Percentiles rank a stretch among this genome's conserved stretches.
Conservation (phyloP, 805 yeast genomes). For the Kregervanrija fluxuum region DNA sequence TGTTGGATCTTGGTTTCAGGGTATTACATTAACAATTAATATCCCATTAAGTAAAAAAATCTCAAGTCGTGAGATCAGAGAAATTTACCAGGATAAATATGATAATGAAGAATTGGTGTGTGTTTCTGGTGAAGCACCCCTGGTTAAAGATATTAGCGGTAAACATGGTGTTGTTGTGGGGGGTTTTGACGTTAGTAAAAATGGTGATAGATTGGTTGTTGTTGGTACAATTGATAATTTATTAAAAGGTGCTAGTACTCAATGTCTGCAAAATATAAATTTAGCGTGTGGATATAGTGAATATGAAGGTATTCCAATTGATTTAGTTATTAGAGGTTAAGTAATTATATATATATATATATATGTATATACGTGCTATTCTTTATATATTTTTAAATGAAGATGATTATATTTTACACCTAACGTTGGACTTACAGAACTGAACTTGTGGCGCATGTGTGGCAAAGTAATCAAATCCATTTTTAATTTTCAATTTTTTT, state of each 20-base stretch:
- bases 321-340: conserved; percentile 18
- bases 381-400: neutral
- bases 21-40: conserved; percentile 86
- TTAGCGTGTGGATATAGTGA: conserved; percentile 85
- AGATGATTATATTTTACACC: neutral
- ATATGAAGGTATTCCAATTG: conserved; percentile 82
- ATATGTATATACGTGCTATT: neutral
- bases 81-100: conserved; percentile 81
- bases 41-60: conserved; percentile 74
- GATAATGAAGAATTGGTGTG: conserved; percentile 80
- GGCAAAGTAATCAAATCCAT: too few relatives aligned
- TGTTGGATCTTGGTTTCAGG: conserved; percentile 99
- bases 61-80: conserved; percentile 75
- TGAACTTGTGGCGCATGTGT: too few relatives aligned
- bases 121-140: conserved; percentile 86
- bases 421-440: too few relatives aligned
- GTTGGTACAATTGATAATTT: conserved; percentile 95
- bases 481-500: too few relatives aligned
- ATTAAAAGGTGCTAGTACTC: conserved; percentile 98
- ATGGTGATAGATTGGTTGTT: conserved; percentile 83
- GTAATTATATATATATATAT: conserved; percentile 30
- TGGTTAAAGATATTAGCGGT: conserved; percentile 84
- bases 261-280: conserved; percentile 94
- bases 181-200: conserved; percentile 88
- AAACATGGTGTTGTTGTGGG: conserved; percentile 95